Conservation (phyloP, 306 rosid genomes). For the Ceratonia siliqua region DNA sequence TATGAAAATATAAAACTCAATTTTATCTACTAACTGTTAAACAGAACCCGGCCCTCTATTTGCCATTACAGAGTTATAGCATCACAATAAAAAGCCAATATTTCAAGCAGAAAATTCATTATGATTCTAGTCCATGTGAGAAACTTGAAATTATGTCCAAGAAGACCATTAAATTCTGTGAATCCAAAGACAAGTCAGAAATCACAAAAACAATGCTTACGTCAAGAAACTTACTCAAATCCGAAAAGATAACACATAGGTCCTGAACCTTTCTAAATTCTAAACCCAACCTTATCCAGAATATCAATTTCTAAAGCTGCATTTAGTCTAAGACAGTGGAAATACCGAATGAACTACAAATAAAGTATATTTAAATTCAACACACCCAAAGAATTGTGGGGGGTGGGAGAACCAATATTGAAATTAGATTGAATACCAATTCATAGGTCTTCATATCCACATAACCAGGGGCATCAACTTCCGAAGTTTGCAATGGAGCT, state of each 20-base stretch:
- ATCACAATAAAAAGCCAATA: not conserved
- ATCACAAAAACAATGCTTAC: not conserved
- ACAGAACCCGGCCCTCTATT: no score
- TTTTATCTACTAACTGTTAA: no score
- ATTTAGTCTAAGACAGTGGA: not conserved
- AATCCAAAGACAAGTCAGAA: not conserved
- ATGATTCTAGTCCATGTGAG: not conserved
- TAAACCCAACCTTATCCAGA: not conserved
- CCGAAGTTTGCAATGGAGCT: slow-evolving; percentile 80
- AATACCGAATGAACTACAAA: not conserved
- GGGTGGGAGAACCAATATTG: not conserved
- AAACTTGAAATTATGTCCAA: not conserved
- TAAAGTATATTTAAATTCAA: not conserved
- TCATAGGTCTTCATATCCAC: slow-evolving; percentile 68
- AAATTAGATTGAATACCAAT: slow-evolving; percentile 49
- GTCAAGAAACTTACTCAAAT: not conserved
- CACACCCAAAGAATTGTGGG: not conserved
- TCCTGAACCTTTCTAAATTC: not conserved
- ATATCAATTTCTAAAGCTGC: not conserved
- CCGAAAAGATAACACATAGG: not conserved
- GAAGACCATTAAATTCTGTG: not conserved
- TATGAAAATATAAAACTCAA: not conserved
- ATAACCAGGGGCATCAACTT: slow-evolving; percentile 74
- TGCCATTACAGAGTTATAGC: not conserved
- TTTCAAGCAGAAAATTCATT: not conserved